Percentiles rank a stretch among this genome's conserved stretches.
phyloP scores from a whole-genome alignment of 345 rosid species.

The Populus deltoides region DNA sequence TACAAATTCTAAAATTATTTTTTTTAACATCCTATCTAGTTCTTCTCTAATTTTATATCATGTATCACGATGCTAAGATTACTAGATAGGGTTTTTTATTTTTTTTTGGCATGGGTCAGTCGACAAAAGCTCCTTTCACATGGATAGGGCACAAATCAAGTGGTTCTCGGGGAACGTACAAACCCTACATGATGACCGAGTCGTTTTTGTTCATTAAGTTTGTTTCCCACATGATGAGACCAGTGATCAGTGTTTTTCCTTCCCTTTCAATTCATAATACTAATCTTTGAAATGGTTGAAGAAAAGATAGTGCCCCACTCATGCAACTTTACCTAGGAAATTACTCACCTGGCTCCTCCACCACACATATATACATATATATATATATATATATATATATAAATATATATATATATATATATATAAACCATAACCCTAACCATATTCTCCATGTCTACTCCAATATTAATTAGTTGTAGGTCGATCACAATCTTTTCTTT shows the following conservation, averaged over 20 bases:
- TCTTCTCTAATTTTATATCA: too few species aligned
- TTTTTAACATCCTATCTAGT: too few species aligned
- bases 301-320: neutral
- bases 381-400: too few species aligned
- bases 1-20: too few species aligned
- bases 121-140: neutral
- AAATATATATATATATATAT: too few species aligned
- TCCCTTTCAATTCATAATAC: neutral
- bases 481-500: neutral
- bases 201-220: neutral
- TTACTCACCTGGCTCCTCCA: neutral
- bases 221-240: neutral
- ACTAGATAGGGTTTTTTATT: neutral
- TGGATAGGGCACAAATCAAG: conserved; percentile 8
- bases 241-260: neutral
- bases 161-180: neutral
- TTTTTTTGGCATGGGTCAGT: neutral
- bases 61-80: neutral
- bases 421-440: neutral
- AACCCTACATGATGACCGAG: neutral
- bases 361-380: too few species aligned
- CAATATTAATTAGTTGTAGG: neutral
- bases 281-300: neutral
- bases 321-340: neutral
- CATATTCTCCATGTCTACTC: neutral